Conservation (phyloP, 139 green algal genomes). For the Tetradesmus lagerheimii region DNA sequence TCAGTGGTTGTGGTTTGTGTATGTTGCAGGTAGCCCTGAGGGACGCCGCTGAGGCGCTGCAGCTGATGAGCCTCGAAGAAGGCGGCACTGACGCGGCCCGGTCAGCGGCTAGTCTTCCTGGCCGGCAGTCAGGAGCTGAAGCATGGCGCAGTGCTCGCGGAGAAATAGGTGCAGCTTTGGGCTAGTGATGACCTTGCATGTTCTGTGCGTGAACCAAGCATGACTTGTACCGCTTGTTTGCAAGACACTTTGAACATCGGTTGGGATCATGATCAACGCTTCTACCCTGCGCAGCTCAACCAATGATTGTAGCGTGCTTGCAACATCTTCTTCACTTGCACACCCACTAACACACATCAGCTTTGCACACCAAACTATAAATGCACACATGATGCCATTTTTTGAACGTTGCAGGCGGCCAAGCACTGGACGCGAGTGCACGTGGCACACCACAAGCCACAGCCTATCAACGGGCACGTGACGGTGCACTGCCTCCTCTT, state of each 20-base stretch:
- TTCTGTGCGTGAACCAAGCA: too few relatives aligned
- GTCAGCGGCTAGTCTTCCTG: slow-evolving; percentile 48
- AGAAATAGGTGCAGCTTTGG: slow-evolving; percentile 56
- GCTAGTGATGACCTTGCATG: too few relatives aligned
- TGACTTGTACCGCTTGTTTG: too few relatives aligned
- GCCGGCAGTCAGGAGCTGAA: slow-evolving; percentile 59
- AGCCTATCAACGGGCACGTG: background rate
- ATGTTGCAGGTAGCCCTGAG: slow-evolving; percentile 14
- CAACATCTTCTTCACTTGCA: too few relatives aligned
- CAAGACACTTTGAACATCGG: too few relatives aligned
- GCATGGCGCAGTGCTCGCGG: slow-evolving; percentile 62
- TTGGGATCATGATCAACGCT: too few relatives aligned
- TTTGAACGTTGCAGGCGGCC: background rate
- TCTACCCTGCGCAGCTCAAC: too few relatives aligned
- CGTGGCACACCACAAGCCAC: background rate
- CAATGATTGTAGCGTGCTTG: too few relatives aligned
- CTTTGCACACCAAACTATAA: background rate
- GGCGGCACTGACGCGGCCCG: background rate
- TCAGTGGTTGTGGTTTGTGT: too few relatives aligned
- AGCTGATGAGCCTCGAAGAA: slow-evolving; percentile 35
- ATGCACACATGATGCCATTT: background rate
- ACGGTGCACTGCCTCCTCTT: background rate
- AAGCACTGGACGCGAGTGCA: background rate
- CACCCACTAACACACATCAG: too few relatives aligned
- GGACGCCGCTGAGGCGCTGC: slow-evolving; percentile 50